Base-by-base conservation (phyloP, 257 asterid genomes). In the Gentiana straminea region DNA sequence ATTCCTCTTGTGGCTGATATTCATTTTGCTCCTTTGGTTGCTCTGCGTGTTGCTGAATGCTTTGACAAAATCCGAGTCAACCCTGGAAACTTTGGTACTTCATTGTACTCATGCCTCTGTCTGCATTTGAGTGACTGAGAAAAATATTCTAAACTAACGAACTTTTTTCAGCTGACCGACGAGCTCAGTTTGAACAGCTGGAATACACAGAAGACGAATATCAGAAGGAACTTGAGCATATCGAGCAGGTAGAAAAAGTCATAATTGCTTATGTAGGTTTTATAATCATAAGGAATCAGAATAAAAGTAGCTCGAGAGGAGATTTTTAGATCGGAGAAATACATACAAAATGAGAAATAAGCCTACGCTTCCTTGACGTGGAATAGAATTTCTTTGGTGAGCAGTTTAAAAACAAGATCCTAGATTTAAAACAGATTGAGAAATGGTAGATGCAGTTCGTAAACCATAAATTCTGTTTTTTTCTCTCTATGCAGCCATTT, bases 1-100 rank as follows among this genome's bases (percentile, higher is more conserved):
- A 84, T 82, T 68, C 96, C 99, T 67, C 81, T 92, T 77, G 99
- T 92, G 55, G 97, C 99, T 8, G 99, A 92, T 72, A 92, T 92
- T 68, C 99, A 92, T 75, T 92, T 92, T 65, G 95, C 99, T 51
- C 99, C 97, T 71, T 62, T 97, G n/a, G 71, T 88, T 72, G 99
- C 99, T 3, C 57, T 92, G 73, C 83, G 97, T 71, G 94, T 92
- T 65, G 81, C 95, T 12, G 99, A 92, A 66, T 92, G 99, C 76
- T 92, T 92, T 64, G 99, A 92, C 35, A 92, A 92, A 70, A 92
- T 92, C 72, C 97, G 99, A 36, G 95, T 92, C 57, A 92, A 92
- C 66, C 99, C 99, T 2, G 99, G 99, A 74, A 92, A 92, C 68
- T 92, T 92, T 57, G 99, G 99, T 90, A 81, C 67, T 38, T 24